Base-by-base conservation (phyloP, 2,329 filamentous ascomycete species). In the Ophiosphaerella narmari region DNA sequence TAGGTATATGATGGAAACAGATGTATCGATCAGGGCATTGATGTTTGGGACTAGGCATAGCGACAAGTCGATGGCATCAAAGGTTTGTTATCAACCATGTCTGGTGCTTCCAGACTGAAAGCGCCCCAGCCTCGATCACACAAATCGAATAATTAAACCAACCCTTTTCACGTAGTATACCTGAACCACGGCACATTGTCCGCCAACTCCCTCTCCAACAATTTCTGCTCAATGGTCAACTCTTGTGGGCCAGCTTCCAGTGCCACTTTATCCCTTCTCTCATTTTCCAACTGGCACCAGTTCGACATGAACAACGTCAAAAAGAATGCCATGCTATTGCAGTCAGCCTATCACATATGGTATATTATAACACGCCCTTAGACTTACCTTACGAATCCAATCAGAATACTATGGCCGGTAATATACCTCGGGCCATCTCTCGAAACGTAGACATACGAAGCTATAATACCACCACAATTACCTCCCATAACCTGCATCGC, bases 401-500 rank as follows among this genome's bases (percentile, higher is more conserved):
- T 75, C 33, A 81, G 68, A 16, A 77, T 76, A 21, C 69, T 68
- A 54, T 81, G 78, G 1, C 79, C 80, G 8, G 64, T 67, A 26
- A 74, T 72, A 59, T 78, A 82, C 24, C 75, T 63, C 29, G 75
- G 74, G 2, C 63, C 60, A 55, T 82, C 75, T 24, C 73, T 71
- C 18, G 71, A 49, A 5, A 77, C 65, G 54, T 80, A 84, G 12
- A 82, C 74, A 54, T 79, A 82, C 4, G 76, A 73, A 1, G 80
- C 75, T 43, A 83, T 80, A n/a, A 96, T 84, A 26, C 91, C 91
- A 66, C 94, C 94, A 42, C 96, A 79, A 21, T 76, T 75, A 4
- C 78, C 78, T 16, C 79, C 77, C 51, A 79, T 80, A 34, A 82
- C 77, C 55, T 82, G 80, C 76, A 83, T 81, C 26, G 80, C 80